Percentiles rank a stretch among this genome's conserved stretches.
phyloP scores from a whole-genome alignment of 768 basidiomycete species.

The Pisolithus orientalis region DNA sequence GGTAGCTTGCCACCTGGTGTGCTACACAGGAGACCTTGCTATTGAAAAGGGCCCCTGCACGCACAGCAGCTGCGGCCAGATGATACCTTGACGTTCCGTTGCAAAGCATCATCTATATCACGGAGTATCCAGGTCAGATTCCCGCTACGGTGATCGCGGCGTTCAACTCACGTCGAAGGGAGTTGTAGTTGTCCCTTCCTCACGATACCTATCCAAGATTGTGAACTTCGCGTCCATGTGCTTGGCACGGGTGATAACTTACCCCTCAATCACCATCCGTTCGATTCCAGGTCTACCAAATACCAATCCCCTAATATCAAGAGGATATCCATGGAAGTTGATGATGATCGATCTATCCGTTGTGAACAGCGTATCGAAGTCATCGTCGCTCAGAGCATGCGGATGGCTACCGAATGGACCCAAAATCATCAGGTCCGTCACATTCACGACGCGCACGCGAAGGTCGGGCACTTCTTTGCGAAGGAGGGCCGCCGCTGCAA shows the following conservation, averaged over 20 bases:
- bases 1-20: conserved; percentile 48
- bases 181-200: conserved; percentile 77
- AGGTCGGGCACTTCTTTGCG: conserved; percentile 63
- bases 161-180: conserved; percentile 58
- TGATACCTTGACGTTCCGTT: conserved; percentile 65
- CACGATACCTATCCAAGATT: conserved; percentile 38
- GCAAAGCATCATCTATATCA: conserved; percentile 63
- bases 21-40: conserved; percentile 48
- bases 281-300: conserved; percentile 47
- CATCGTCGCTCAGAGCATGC: conserved; percentile 56
- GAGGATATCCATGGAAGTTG: conserved; percentile 81
- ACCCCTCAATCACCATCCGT: conserved; percentile 52
- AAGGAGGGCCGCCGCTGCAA: conserved; percentile 78
- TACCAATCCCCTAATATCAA: conserved; percentile 62
- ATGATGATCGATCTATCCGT: conserved; percentile 61
- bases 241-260: conserved; percentile 5
- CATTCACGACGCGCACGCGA: conserved; percentile 82
- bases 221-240: conserved; percentile 2
- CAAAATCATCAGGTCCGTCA: conserved; percentile 86
- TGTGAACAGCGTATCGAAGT: conserved; percentile 71
- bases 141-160: not conserved
- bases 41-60: conserved; percentile 48
- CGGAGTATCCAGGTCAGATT: not conserved
- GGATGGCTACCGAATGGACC: conserved; percentile 65
- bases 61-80: conserved; percentile 56